Evolutionary conservation across 805 yeast genomes (phyloP).

Genomic region (Kodamaea neixiangensis): DNA sequence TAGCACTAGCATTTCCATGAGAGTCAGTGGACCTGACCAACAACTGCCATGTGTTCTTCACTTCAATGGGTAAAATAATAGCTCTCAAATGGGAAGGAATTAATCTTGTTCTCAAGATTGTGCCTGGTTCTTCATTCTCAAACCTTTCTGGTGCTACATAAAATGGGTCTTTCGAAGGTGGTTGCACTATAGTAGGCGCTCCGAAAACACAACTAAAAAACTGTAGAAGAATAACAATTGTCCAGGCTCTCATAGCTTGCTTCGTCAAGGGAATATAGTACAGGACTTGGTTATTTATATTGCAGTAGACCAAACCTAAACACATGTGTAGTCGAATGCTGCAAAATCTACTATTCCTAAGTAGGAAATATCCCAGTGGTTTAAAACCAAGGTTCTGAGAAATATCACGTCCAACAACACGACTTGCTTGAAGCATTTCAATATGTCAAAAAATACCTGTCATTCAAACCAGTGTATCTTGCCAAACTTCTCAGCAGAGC

Average conservation of each 20-base stretch:
- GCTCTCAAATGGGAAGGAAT: slow-evolving; percentile 15
- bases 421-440: too few relatives aligned
- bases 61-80: slow-evolving; percentile 13
- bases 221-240: slow-evolving; percentile 1
- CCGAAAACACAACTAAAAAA: not conserved
- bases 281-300: not conserved
- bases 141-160: slow-evolving; percentile 18
- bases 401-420: too few relatives aligned
- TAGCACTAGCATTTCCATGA: slow-evolving; percentile 26
- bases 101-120: slow-evolving; percentile 15
- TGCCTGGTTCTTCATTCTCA: slow-evolving; percentile 16
- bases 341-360: not conserved
- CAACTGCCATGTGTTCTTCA: slow-evolving; percentile 17
- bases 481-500: too few relatives aligned
- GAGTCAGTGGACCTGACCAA: slow-evolving; percentile 21
- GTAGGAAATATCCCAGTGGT: not conserved
- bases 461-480: too few relatives aligned
- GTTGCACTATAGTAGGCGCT: slow-evolving; percentile 3
- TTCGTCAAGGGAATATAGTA: not conserved
- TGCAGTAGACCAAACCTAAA: not conserved
- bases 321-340: not conserved
- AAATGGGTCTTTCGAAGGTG: slow-evolving; percentile 17
- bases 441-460: too few relatives aligned
- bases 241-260: not conserved
- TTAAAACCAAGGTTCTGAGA: too few relatives aligned